These are phyloP conservation scores for Colletotrichum liaoningense DNA, from an alignment of 2,329 filamentous ascomycete genomes.

Conservation along the genomic window DNA sequence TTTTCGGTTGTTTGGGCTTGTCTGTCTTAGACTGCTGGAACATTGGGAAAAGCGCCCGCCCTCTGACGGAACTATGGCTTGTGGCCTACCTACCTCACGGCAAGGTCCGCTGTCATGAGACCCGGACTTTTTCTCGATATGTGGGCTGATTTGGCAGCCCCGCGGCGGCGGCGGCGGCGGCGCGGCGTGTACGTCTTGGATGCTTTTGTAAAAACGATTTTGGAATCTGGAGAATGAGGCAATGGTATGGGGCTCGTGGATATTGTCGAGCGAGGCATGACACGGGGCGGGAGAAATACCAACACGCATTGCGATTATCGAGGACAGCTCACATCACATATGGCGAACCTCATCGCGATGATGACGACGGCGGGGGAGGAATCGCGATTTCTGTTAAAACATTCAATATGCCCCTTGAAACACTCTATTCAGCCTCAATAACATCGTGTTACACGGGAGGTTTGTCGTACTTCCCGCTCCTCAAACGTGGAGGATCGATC, in stretches of 20 bases:
- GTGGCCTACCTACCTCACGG: not conserved
- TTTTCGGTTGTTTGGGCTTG: not conserved
- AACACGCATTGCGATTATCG: too few relatives aligned
- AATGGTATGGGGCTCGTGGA: not conserved
- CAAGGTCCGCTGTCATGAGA: not conserved
- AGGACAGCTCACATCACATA: too few relatives aligned
- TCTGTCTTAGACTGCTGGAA: slow-evolving; percentile 1
- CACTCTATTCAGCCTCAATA: not conserved
- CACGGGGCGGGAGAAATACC: too few relatives aligned
- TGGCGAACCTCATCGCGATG: too few relatives aligned
- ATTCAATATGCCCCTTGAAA: not conserved
- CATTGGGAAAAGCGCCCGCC: not conserved
- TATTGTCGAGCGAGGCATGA: not conserved
- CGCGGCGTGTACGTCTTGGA: not conserved
- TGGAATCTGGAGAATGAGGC: not conserved
- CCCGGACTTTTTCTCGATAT: not conserved
- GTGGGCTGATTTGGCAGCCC: not conserved
- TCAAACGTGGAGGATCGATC: not conserved
- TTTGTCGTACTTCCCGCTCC: not conserved
- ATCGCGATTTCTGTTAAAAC: not conserved
- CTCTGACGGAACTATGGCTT: not conserved
- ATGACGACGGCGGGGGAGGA: not conserved
- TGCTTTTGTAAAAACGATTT: not conserved
- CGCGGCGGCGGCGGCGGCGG: too few relatives aligned
- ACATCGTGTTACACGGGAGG: not conserved